Conservation (phyloP, 305 asterid genomes). For the Fraxinus velutina region DNA sequence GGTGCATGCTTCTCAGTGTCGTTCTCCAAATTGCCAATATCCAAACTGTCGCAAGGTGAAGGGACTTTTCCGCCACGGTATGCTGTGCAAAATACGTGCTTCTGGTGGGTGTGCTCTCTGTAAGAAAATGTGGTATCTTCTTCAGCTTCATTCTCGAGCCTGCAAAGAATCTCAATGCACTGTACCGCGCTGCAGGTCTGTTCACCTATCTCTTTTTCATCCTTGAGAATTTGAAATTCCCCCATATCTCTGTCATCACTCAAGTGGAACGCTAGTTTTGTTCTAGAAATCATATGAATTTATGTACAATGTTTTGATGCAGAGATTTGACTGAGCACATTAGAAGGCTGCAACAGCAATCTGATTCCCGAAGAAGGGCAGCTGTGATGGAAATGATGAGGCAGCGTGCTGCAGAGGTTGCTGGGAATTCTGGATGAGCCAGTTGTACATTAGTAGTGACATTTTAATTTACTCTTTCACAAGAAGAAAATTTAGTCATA, state of each 20-base stretch:
- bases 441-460: constrained; percentile 27
- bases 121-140: constrained; percentile 98
- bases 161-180: constrained; percentile 87
- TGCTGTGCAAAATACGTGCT: constrained; percentile 76
- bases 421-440: constrained; percentile 29
- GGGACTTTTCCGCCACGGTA: constrained; percentile 97
- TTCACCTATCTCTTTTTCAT: constrained; percentile 2
- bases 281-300: background rate
- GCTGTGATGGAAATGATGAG: constrained; percentile 78
- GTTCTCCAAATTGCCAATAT: constrained; percentile 67
- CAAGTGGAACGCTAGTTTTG: background rate
- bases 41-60: constrained; percentile 94
- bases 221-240: background rate
- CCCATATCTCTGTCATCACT: background rate
- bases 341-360: constrained; percentile 62
- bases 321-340: constrained; percentile 60
- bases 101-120: constrained; percentile 88
- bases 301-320: constrained; percentile 16
- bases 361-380: constrained; percentile 67
- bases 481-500: constrained; percentile 13
- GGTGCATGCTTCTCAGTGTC: constrained; percentile 95
- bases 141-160: constrained; percentile 91
- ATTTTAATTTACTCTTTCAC: constrained; percentile 6
- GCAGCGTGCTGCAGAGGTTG: constrained; percentile 61
- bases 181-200: constrained; percentile 99